These are phyloP conservation scores for Kregervanrija fluxuum DNA, from an alignment of 805 yeast genomes.

Conservation along the genomic window DNA sequence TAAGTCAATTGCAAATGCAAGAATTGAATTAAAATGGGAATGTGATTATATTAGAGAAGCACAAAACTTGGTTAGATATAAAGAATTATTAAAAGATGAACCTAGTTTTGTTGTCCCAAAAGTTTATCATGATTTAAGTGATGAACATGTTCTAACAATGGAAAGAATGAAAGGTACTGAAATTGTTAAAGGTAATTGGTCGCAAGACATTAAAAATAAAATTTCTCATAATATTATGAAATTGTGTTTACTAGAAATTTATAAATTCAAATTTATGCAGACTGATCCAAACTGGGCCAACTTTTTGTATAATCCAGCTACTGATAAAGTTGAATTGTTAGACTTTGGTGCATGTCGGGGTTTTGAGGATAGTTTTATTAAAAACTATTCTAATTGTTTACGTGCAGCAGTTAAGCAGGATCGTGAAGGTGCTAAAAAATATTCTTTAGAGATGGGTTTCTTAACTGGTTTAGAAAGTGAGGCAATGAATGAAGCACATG, in stretches of 20 bases:
- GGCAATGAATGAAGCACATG: constrained; percentile 86
- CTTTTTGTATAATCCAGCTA: constrained; percentile 70
- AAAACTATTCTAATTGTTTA: constrained; percentile 61
- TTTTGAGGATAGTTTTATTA: constrained; percentile 60
- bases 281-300: constrained; percentile 99
- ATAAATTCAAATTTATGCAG: constrained; percentile 85
- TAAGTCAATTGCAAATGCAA: constrained; percentile 85
- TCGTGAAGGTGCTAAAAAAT: constrained; percentile 51
- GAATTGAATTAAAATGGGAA: constrained; percentile 94
- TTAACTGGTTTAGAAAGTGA: constrained; percentile 85
- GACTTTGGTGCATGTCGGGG: constrained; percentile 96
- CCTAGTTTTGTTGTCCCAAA: constrained; percentile 72
- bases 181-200: constrained; percentile 68
- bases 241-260: constrained; percentile 78
- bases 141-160: constrained; percentile 85
- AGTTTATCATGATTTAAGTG: constrained; percentile 70
- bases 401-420: constrained; percentile 71
- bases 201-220: constrained; percentile 69
- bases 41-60: constrained; percentile 94
- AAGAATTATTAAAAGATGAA: constrained; percentile 51
- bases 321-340: constrained; percentile 70
- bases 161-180: constrained; percentile 78
- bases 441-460: constrained; percentile 73
- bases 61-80: constrained; percentile 59
- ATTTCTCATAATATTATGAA: constrained; percentile 84